Base-by-base conservation (phyloP, 1,139 yeast genomes). In the Arxiozyma telluris region DNA sequence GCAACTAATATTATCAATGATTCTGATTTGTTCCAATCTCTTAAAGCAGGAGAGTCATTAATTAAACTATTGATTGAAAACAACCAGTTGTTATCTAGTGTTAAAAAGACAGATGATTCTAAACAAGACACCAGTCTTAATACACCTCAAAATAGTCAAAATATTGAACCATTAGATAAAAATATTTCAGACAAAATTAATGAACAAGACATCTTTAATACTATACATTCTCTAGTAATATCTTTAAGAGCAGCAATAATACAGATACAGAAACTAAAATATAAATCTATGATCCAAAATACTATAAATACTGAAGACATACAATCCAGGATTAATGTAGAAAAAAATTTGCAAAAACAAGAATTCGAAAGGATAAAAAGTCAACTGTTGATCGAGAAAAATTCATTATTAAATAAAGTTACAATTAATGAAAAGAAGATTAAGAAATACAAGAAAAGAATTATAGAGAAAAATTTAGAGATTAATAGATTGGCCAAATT, bases 331-430 rank as follows among this genome's bases (percentile, higher is more conserved):
- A 69, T 70, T 53, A 77, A 75, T 57, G 81, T 78, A 21, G 82
- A 78, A 59, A 70, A 71, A 50, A 73, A 69, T 53, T 62, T 78
- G 25, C 70, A 72, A 48, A 74, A 76, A 60, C 73, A 79, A 46
- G 81, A 79, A 59, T 76, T 75, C 34, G 81, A 78, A 58, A 69
- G 78, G 51, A 66, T 79, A 49, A 71, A 74, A 51, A 61, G 61
- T 53, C 68, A 66, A 20, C 62, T 71, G 45, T 58, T 64, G 8
- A 58, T 63, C 7, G 71, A 68, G 41, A 67, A 69, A 50, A 74
- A 72, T 30, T 59, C 61, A 25, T 67, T 77, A 46, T 61, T 73
- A 49, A 67, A 71, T 17, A 69, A 74, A 52, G 66, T 77, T 22
- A 66, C 69, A 41, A 64, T 65, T 48, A 76, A 76, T 50, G 76